Conservation (phyloP, 1,139 yeast species). For the Hyphopichia fennica region DNA sequence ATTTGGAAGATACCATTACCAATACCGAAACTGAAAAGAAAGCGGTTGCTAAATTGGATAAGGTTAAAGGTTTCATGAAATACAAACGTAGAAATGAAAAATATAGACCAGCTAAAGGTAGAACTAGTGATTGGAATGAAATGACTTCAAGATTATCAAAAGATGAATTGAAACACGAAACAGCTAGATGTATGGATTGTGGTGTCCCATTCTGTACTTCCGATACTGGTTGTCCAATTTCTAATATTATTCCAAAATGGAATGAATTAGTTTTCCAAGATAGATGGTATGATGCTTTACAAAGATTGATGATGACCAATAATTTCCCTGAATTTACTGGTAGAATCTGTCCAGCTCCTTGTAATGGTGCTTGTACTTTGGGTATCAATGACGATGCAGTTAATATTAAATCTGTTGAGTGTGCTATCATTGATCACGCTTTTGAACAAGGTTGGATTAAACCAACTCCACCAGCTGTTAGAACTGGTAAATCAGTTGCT, state of each 20-base stretch:
- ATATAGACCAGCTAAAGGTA: constrained; percentile 73
- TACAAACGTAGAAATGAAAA: constrained; percentile 87
- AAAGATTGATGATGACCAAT: constrained; percentile 91
- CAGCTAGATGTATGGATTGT: constrained; percentile 99
- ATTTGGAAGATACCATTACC: constrained; percentile 83
- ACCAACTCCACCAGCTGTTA: constrained; percentile 73
- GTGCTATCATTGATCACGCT: constrained; percentile 94
- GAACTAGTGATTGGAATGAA: constrained; percentile 93
- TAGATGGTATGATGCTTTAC: constrained; percentile 93
- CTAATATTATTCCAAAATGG: constrained; percentile 97
- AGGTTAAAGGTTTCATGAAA: constrained; percentile 88
- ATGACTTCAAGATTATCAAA: constrained; percentile 77
- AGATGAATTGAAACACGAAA: constrained; percentile 84
- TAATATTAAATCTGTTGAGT: constrained; percentile 93
- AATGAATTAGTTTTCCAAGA: constrained; percentile 94
- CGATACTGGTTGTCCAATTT: constrained; percentile 97
- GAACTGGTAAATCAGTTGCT: constrained; percentile 87
- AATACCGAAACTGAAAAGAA: constrained; percentile 67
- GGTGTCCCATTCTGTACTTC: constrained; percentile 99
- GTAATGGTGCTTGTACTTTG: constrained; percentile 97
- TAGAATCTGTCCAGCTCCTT: constrained; percentile 98
- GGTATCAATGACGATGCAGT: constrained; percentile 95
- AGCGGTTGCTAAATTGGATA: constrained; percentile 69
- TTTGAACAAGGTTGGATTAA: constrained; percentile 96
- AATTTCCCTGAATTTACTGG: constrained; percentile 99